Percentiles rank a stretch among this genome's conserved stretches.
phyloP scores from a whole-genome alignment of 176 grass and related monocot species.

The Lolium rigidum region DNA sequence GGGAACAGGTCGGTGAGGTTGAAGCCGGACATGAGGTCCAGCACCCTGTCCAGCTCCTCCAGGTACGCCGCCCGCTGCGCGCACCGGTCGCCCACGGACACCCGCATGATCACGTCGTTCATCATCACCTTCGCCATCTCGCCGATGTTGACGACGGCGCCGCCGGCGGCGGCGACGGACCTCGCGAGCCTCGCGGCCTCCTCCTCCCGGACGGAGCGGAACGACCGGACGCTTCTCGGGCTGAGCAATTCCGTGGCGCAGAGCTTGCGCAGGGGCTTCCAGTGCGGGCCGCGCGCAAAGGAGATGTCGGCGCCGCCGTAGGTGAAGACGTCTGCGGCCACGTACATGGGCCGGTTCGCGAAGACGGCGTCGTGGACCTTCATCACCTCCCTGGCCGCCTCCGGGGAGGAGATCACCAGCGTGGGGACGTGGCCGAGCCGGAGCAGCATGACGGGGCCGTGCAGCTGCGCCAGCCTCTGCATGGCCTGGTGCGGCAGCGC shows the following conservation, averaged over 20 bases:
- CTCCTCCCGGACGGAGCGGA: conserved; percentile 43
- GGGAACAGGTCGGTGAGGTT: conserved; percentile 53
- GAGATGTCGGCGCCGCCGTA: conserved; percentile 28
- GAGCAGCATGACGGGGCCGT: conserved; percentile 52
- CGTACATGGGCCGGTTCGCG: conserved; percentile 42
- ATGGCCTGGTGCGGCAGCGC: conserved; percentile 65
- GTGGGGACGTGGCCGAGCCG: conserved; percentile 51
- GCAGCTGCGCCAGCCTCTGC: conserved; percentile 29
- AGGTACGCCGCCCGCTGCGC: conserved; percentile 11
- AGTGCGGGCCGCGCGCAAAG: conserved; percentile 12
- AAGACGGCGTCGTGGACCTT: conserved; percentile 63
- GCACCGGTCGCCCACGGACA: background rate
- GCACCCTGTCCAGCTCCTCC: background rate
- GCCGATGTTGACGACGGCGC: background rate
- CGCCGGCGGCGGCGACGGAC: background rate
- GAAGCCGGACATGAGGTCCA: conserved; percentile 37
- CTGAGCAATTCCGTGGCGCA: conserved; percentile 49
- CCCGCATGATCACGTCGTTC: conserved; percentile 35
- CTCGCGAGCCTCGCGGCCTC: conserved; percentile 35
- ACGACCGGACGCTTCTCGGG: conserved; percentile 51
- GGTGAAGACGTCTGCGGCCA: conserved; percentile 31
- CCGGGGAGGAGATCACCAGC: conserved; percentile 58
- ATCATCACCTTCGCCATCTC: background rate
- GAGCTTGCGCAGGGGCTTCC: conserved; percentile 49
- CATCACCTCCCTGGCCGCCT: conserved; percentile 57